phyloP scores from a whole-genome alignment of 257 asterid genomes.

The Forsythia viridissima region DNA sequence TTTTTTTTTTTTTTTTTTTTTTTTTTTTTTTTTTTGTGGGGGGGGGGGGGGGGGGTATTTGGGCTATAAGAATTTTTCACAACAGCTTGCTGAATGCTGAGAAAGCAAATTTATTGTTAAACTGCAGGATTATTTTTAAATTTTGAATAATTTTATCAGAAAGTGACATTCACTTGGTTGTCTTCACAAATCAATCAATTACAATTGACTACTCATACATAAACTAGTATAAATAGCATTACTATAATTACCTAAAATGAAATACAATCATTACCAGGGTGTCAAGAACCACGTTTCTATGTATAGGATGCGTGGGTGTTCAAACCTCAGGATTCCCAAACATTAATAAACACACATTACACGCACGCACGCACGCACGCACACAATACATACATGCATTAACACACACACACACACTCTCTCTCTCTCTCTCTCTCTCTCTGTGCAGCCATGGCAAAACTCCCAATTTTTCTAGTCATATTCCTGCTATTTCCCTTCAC shows the following conservation, averaged over 20 bases:
- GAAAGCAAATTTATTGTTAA: too few relatives aligned
- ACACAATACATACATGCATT: background rate
- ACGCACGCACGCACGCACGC: background rate
- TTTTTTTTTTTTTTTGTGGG: too few relatives aligned
- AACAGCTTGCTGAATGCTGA: too few relatives aligned
- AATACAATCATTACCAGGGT: slow-evolving; percentile 17
- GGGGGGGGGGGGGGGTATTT: too few relatives aligned
- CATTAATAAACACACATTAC: background rate
- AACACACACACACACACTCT: background rate
- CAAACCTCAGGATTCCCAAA: background rate
- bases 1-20: too few relatives aligned
- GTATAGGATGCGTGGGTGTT: background rate
- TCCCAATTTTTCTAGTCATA: slow-evolving; percentile 22
- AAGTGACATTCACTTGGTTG: too few relatives aligned
- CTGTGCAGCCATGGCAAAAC: slow-evolving; percentile 31
- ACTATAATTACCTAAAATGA: background rate
- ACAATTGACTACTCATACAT: too few relatives aligned
- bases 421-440: background rate
- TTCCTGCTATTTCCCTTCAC: slow-evolving; percentile 35
- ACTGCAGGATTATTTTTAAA: too few relatives aligned
- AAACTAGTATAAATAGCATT: too few relatives aligned
- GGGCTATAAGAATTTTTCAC: too few relatives aligned
- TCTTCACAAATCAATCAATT: too few relatives aligned
- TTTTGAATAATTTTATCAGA: too few relatives aligned
- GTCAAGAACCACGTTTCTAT: slow-evolving; percentile 30